Base-by-base conservation (phyloP, 1,284 basidiomycete species). In the Apiotrichum porosum region DNA sequence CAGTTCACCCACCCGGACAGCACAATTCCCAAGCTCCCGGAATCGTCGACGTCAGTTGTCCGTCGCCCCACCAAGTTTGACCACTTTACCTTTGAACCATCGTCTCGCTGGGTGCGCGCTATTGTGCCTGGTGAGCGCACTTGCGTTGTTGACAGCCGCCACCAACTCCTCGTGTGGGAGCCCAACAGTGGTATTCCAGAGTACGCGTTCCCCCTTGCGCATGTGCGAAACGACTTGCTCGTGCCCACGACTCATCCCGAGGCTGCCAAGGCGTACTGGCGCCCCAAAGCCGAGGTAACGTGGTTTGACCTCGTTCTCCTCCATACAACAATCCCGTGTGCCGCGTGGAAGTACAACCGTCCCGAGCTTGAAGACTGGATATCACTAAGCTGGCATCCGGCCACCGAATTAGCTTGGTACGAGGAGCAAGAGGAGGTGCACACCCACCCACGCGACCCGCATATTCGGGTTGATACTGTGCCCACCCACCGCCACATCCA, bases 141-240 rank as follows among this genome's bases (percentile, higher is more conserved):
- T 2, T 23, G 30, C 13, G 19, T 47, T 23, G 45, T 47, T 17
- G 45, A 47, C 33, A 36, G 32, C 28, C 32, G 33, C 15, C 38
- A 47, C 45, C 38, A 47, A 24, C 17, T 47, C 6, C 33, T 47
- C 17, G 33, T 47, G 15, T 47, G 45, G 45, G 45, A 47, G 33
- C 32, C 38, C 9, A 32, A 36, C 17, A 15, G 12, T 18, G n/a
- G 12, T 17, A 19, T 47, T 6, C 33, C 38, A 18, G 45, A 47
- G 31, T 47, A 47, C 33, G 45, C 38, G 13, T 47, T 36, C 24
- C 45, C 45, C 8, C 5, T 10, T 4, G 13, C 18, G 9, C 37
- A 47, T 23, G 45, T 47, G 17, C 38, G 45, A 6, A 40, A 17
- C 3, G 45, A 47, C 26, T 33, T 47, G n/a, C 45, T 47, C 3